Evolutionary conservation across 495 filamentous ascomycete species (phyloP), one percentile per base, ranked within the genome.

Genomic region (Lindgomyces ingoldianus): DNA sequence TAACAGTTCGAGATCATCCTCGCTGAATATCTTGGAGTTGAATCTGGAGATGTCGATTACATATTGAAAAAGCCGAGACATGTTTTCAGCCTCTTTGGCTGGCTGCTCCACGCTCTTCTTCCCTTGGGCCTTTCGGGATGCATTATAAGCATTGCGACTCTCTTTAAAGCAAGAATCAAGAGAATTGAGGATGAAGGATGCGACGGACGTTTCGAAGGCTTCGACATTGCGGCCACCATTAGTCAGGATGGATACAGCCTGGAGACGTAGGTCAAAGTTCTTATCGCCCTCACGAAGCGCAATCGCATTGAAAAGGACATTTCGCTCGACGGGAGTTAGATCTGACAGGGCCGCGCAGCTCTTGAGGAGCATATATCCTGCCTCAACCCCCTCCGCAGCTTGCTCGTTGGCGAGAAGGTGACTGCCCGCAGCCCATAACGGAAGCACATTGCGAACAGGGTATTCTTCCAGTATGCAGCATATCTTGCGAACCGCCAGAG

Each of bases 1-100:
- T 51, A 98, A 73, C 9, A 75, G 71, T 56, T 82, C 83, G 44
- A 92, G 80, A 54, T 90, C 87, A 26, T 81, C 80, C 51, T 89
- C 85, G 39, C 82, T 81, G 41, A 91, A 88, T 27, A 87, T 82
- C 60, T 87, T 89, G 73, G 87, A 88, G 74, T 91, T 93, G 75
- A 93, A 88, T 67, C 88, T 92, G 75, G 94, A 87, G 61, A 94
- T 77, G 69, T 91, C 86, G n/a, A 85, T 85, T 26, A 89, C 81
- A 48, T 91, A 89, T 49, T 83, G 79, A 68, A 96, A 89, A 6
- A 95, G 76, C 57, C 85, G 81, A 45, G 80, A 80, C 39, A 96
- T 77, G 66, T 84, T 85, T 47, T 81, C 83, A 63, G 91, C 90
- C 66, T 93, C 90, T 48, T 80, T 81, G 36, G 81, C 77, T 18